phyloP scores from a whole-genome alignment of 441 rosid species.

The Jatropha podagrica region DNA sequence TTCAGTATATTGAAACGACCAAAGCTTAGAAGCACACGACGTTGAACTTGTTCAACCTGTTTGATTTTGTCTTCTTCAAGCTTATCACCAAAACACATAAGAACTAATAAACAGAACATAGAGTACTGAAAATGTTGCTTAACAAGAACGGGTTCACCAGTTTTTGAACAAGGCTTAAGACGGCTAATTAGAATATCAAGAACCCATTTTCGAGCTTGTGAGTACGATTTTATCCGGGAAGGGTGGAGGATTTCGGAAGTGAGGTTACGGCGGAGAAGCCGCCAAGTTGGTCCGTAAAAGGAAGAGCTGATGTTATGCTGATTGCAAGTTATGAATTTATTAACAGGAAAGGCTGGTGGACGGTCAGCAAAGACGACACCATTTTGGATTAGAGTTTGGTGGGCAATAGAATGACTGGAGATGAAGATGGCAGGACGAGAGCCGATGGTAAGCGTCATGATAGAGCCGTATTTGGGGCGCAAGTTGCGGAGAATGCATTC shows the following conservation, averaged over 20 bases:
- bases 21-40: slow-evolving; percentile 10
- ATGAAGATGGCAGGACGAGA: slow-evolving; percentile 25
- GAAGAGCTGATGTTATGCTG: slow-evolving; percentile 32
- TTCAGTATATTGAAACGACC: slow-evolving; percentile 17
- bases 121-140: slow-evolving; percentile 26
- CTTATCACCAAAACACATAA: slow-evolving; percentile 38
- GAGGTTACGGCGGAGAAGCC: slow-evolving; percentile 36
- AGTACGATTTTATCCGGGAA: slow-evolving; percentile 25
- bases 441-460: slow-evolving; percentile 24
- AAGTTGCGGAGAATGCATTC: slow-evolving; percentile 7
- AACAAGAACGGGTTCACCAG: background rate
- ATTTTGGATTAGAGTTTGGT: slow-evolving; percentile 22
- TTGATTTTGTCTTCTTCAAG: slow-evolving; percentile 30
- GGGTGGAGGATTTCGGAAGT: slow-evolving; percentile 33
- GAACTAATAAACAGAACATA: slow-evolving; percentile 33
- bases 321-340: slow-evolving; percentile 10
- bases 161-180: background rate
- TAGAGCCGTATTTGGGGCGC: slow-evolving; percentile 27
- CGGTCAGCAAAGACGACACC: slow-evolving; percentile 28
- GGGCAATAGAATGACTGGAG: slow-evolving; percentile 18
- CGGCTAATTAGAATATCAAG: slow-evolving; percentile 22
- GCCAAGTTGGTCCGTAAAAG: slow-evolving; percentile 35
- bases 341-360: slow-evolving; percentile 19
- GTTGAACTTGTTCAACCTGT: slow-evolving; percentile 20
- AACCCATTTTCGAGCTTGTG: slow-evolving; percentile 28